These are phyloP conservation scores for Leccinum obscurum DNA, from an alignment of 768 basidiomycete species.

Conservation along the genomic window DNA sequence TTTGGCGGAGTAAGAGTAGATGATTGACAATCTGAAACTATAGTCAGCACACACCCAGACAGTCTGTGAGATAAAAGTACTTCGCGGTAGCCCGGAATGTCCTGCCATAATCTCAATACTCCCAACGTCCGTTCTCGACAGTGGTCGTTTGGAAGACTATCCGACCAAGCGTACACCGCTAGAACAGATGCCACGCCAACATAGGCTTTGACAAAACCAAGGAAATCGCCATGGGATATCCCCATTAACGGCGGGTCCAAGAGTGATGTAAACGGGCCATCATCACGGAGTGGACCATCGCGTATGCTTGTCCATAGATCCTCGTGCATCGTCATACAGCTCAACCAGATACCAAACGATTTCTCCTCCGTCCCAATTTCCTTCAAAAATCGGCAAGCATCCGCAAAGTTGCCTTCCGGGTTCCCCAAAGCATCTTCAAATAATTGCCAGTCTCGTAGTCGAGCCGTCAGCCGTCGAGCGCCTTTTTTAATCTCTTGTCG, in stretches of 20 bases:
- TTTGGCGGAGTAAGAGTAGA: slow-evolving; percentile 67
- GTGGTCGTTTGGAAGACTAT: slow-evolving; percentile 64
- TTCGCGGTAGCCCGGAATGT: slow-evolving; percentile 68
- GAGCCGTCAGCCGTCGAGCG: slow-evolving; percentile 46
- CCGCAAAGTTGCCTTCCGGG: slow-evolving; percentile 48
- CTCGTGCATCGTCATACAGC: slow-evolving; percentile 61
- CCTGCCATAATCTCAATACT: slow-evolving; percentile 44
- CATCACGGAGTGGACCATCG: slow-evolving; percentile 15
- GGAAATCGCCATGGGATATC: slow-evolving; percentile 55
- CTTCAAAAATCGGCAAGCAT: slow-evolving; percentile 51
- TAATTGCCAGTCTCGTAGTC: slow-evolving; percentile 57
- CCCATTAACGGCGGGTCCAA: slow-evolving; percentile 32
- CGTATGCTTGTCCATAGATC: slow-evolving; percentile 41
- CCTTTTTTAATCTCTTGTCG: slow-evolving; percentile 45
- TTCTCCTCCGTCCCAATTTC: slow-evolving; percentile 66
- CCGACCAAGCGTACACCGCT: slow-evolving; percentile 77
- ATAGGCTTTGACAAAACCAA: slow-evolving; percentile 63
- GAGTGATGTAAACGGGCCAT: slow-evolving; percentile 40
- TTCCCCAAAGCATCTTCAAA: slow-evolving; percentile 65
- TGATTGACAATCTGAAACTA: slow-evolving; percentile 64
- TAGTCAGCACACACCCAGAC: slow-evolving; percentile 8
- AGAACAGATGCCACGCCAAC: slow-evolving; percentile 68
- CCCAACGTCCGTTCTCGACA: slow-evolving; percentile 66
- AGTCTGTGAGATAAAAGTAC: slow-evolving; percentile 39
- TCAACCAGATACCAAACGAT: slow-evolving; percentile 72